Conservation (phyloP, 2,329 filamentous ascomycete species). For the Trichoderma asperellum region DNA sequence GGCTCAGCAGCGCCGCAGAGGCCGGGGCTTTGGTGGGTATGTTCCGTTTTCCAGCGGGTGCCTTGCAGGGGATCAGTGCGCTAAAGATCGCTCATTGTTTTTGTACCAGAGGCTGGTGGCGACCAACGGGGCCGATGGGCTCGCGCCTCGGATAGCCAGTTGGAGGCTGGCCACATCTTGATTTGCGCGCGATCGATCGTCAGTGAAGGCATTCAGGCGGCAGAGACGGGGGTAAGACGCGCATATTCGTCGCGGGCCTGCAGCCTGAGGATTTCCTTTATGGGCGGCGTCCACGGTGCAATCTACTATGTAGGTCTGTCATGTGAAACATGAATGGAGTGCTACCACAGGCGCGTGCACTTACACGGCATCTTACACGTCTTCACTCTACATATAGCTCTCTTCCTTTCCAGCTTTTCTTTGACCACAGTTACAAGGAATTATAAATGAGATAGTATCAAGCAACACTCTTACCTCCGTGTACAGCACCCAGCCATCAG, state of each 20-base stretch:
- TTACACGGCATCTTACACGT: neutral
- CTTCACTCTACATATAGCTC: neutral
- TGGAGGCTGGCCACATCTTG: neutral
- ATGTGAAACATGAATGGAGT: neutral
- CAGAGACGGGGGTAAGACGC: conserved; percentile 16
- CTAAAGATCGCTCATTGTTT: conserved; percentile 8
- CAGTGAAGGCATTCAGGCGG: conserved; percentile 4
- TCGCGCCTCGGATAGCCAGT: neutral
- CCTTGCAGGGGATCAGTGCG: conserved; percentile 24
- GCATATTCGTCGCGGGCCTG: conserved; percentile 16
- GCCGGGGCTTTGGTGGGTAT: neutral
- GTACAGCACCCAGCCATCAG: conserved; percentile 2
- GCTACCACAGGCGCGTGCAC: neutral
- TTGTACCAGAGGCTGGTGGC: neutral
- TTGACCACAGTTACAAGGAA: neutral
- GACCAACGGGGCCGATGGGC: neutral
- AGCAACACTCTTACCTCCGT: neutral
- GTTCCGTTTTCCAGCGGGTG: conserved; percentile 13
- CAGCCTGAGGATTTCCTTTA: neutral
- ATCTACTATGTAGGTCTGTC: neutral
- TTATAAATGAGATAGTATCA: neutral
- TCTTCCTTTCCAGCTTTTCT: neutral
- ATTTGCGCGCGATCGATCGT: conserved; percentile 14
- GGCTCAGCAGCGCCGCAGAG: conserved; percentile 6
- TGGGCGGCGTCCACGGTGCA: neutral